A percentile compares a stretch with the other conserved stretches of the same genome.
Evolutionary conservation across 106 monocot species (phyloP).

Genomic region (Cymbidium sinense): DNA sequence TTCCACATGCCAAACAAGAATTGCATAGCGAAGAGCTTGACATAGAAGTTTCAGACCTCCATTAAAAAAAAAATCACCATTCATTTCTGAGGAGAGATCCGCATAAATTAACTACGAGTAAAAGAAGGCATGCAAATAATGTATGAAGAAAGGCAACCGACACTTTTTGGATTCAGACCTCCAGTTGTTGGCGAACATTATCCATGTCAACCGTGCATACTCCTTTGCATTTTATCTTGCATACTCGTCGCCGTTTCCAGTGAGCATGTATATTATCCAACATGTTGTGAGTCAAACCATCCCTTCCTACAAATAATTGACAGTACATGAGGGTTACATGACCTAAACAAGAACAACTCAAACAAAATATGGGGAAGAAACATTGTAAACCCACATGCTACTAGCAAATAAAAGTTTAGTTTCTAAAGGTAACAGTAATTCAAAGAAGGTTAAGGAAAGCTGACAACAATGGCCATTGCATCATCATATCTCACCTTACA

Average conservation of each 20-base stretch:
- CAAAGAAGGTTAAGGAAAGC: neutral
- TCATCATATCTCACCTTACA: neutral
- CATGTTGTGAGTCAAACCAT: slow-evolving; percentile 99
- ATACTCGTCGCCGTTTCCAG: slow-evolving; percentile 87
- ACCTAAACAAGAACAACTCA: neutral
- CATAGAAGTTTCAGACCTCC: neutral
- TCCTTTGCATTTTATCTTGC: slow-evolving; percentile 98
- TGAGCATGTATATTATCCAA: slow-evolving; percentile 96
- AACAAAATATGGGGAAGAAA: neutral
- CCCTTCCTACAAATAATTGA: slow-evolving; percentile 57
- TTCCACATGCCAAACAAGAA: neutral
- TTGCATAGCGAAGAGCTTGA: neutral
- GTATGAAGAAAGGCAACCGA: no score
- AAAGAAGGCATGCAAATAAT: neutral
- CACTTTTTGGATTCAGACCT: slow-evolving; percentile 38
- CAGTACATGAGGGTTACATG: neutral
- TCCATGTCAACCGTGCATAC: slow-evolving; percentile 99
- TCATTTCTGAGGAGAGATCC: neutral
- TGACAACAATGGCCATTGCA: neutral
- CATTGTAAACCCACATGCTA: neutral
- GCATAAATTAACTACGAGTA: neutral
- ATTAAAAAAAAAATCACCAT: neutral
- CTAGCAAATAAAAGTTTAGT: neutral
- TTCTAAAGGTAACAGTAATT: neutral
- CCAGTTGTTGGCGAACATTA: slow-evolving; percentile 81